Evolutionary conservation across 495 filamentous ascomycete genomes (phyloP).

Genomic region (Collariella sp.): DNA sequence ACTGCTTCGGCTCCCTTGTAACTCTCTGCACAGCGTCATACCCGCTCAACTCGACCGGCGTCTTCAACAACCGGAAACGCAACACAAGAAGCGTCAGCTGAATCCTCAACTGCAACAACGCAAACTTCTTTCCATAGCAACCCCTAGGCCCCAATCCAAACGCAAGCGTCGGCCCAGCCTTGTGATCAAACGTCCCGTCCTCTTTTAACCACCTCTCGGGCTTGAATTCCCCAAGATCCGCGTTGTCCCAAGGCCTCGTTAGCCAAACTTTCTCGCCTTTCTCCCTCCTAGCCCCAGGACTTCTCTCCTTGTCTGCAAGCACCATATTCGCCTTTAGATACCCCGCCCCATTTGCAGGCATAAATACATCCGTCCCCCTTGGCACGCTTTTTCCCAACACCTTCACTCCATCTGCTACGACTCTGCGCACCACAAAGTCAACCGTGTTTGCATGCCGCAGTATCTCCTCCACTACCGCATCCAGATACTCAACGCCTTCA

Average conservation of each 20-base stretch:
- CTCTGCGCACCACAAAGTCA: slow-evolving; percentile 18
- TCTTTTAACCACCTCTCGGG: slow-evolving; percentile 29
- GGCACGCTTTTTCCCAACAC: slow-evolving; percentile 31
- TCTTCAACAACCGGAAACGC: slow-evolving; percentile 29
- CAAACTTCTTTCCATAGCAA: slow-evolving; percentile 45
- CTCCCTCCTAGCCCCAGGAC: slow-evolving; percentile 17
- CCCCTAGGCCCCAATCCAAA: slow-evolving; percentile 46
- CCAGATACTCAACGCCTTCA: slow-evolving; percentile 26
- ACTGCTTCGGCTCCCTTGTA: slow-evolving; percentile 23
- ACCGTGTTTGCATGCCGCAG: slow-evolving; percentile 16
- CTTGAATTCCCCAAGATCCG: not conserved
- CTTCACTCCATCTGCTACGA: slow-evolving; percentile 28
- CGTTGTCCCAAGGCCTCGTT: not conserved
- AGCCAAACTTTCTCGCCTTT: not conserved
- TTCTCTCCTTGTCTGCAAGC: slow-evolving; percentile 18
- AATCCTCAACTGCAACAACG: slow-evolving; percentile 28
- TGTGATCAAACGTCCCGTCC: slow-evolving; percentile 11
- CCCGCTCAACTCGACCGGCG: slow-evolving; percentile 16
- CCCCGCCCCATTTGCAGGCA: slow-evolving; percentile 24
- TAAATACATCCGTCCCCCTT: slow-evolving; percentile 32
- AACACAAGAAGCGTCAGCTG: slow-evolving; percentile 30
- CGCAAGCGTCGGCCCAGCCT: slow-evolving; percentile 31
- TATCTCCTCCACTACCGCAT: slow-evolving; percentile 27
- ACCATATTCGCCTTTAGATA: slow-evolving; percentile 17
- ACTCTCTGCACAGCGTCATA: slow-evolving; percentile 23